phyloP scores from a whole-genome alignment of 768 basidiomycete species.

The Termitomyces titanicus region DNA sequence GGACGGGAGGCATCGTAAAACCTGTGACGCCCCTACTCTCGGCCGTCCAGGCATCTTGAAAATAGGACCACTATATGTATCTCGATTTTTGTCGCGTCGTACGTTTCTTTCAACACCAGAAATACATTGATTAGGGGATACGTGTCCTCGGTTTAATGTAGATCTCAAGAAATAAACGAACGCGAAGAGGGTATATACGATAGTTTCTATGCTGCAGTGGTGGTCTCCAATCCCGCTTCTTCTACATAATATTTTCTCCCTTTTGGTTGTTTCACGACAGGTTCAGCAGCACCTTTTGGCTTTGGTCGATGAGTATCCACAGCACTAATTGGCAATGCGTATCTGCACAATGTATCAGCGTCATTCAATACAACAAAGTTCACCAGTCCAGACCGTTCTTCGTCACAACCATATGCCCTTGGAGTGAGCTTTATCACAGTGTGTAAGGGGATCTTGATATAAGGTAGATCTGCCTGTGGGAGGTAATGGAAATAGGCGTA shows the following conservation, averaged over 20 bases:
- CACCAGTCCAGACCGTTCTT: conserved; percentile 70
- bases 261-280: conserved; percentile 27
- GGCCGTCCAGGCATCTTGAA: too few species aligned
- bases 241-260: conserved; percentile 44
- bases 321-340: conserved; percentile 84
- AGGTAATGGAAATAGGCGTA: conserved; percentile 97
- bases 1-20: background rate
- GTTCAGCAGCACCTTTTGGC: conserved; percentile 38
- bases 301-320: conserved; percentile 90
- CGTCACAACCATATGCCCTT: conserved; percentile 97
- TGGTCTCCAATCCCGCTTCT: conserved; percentile 3
- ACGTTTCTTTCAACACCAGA: background rate
- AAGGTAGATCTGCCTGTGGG: conserved; percentile 90
- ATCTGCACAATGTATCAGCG: conserved; percentile 39
- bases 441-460: conserved; percentile 96
- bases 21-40: background rate
- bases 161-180: background rate
- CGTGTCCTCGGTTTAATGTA: too few species aligned
- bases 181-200: background rate
- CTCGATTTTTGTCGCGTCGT: background rate
- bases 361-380: background rate
- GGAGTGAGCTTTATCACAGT: conserved; percentile 98
- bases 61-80: background rate
- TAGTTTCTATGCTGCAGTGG: background rate
- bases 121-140: too few species aligned